Percentiles rank a stretch among this genome's conserved stretches.
phyloP scores from a whole-genome alignment of 2,329 filamentous ascomycete genomes.

The Aspergillus sojae region DNA sequence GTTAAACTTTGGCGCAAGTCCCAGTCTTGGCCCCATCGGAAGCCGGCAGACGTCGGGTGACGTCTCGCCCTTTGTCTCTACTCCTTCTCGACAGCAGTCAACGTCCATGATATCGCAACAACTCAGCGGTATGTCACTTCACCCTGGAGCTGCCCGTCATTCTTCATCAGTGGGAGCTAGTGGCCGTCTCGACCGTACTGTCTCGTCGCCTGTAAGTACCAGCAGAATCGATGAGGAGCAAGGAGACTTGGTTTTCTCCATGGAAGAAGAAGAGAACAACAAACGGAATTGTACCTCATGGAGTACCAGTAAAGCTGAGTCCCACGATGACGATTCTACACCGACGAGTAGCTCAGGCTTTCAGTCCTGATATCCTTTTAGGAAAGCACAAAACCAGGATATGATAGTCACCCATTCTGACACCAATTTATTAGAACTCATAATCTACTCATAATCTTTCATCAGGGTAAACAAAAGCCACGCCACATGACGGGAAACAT shows the following conservation, averaged over 20 bases:
- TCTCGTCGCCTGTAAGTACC: conserved; percentile 49
- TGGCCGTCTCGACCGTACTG: conserved; percentile 46
- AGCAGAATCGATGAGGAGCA: conserved; percentile 53
- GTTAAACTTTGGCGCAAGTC: conserved; percentile 53
- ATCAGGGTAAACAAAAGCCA: conserved; percentile 3
- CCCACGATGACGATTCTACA: conserved; percentile 31
- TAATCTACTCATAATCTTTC: background rate
- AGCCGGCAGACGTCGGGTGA: conserved; percentile 52
- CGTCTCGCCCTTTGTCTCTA: conserved; percentile 55
- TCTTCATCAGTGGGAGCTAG: conserved; percentile 33
- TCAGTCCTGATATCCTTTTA: conserved; percentile 17
- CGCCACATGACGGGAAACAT: conserved; percentile 16
- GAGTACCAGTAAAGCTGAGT: conserved; percentile 35
- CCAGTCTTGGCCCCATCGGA: conserved; percentile 54
- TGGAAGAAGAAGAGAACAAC: conserved; percentile 54
- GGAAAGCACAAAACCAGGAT: background rate
- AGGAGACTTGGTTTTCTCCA: conserved; percentile 51
- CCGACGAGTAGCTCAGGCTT: conserved; percentile 22
- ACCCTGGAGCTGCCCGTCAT: conserved; percentile 44
- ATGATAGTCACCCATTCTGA: background rate
- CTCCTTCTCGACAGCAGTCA: conserved; percentile 58
- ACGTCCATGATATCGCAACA: conserved; percentile 66
- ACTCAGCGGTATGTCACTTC: conserved; percentile 48
- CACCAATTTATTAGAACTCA: conserved; percentile 20
- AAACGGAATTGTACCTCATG: conserved; percentile 43